Evolutionary conservation across 2,329 filamentous ascomycete genomes (phyloP).

Genomic region (Diaporthe batatas): DNA sequence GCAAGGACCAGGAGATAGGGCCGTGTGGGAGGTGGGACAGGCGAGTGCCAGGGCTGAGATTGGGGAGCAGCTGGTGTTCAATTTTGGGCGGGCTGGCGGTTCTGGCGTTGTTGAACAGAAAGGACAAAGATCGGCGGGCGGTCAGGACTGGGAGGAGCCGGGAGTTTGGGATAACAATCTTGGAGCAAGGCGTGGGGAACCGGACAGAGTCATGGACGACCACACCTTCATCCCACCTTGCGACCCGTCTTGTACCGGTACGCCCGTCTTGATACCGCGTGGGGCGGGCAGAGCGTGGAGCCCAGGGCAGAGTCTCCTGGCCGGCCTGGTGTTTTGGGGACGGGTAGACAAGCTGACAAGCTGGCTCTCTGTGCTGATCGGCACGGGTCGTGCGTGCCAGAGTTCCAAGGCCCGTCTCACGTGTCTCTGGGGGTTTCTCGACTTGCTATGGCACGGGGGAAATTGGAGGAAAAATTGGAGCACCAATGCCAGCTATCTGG

Average conservation of each 20-base stretch:
- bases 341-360: neutral
- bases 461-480: conserved; percentile 32
- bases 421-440: conserved; percentile 17
- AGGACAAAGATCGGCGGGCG: conserved; percentile 43
- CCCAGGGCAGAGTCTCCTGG: too few species aligned
- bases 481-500: conserved; percentile 22
- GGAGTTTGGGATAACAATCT: conserved; percentile 41
- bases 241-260: conserved; percentile 29
- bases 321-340: conserved; percentile 8
- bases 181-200: conserved; percentile 36
- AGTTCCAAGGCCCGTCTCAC: conserved; percentile 34
- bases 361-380: conserved; percentile 26
- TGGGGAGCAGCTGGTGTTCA: conserved; percentile 36
- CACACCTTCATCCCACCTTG: conserved; percentile 16
- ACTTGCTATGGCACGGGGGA: conserved; percentile 28
- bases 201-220: conserved; percentile 38
- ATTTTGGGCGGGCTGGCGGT: conserved; percentile 38
- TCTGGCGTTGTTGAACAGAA: conserved; percentile 40
- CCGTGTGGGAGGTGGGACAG: conserved; percentile 46
- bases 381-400: conserved; percentile 34
- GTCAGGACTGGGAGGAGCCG: conserved; percentile 44
- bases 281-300: conserved; percentile 14
- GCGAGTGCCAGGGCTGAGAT: conserved; percentile 42
- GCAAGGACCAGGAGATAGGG: conserved; percentile 51
- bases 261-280: conserved; percentile 20